Base-by-base conservation (phyloP, 1,284 basidiomycete species). In the Uromyces viciae-fabae region DNA sequence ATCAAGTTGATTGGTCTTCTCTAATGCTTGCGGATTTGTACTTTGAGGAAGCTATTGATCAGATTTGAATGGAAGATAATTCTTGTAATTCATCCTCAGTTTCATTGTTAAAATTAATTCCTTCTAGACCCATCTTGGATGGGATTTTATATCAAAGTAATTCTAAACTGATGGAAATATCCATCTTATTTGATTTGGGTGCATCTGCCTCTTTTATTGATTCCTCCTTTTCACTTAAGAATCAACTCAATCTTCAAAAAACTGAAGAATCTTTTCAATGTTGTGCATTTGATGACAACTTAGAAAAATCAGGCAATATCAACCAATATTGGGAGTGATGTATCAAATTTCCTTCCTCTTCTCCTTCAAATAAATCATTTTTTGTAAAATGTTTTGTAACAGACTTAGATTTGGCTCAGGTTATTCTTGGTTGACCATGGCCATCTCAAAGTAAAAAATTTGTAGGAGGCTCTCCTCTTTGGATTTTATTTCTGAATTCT, bases 141-240 rank as follows among this genome's bases (percentile, higher is more conserved):
- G 38, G 22, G 8, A 66, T 42, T 14, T 56, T 56, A 19, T 8
- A n/a, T 38, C 19, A 38, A 2, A 3, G n/a, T 4, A 7, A 8
- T 3, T 3, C 2, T 66, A 22, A n/a, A 19, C 9, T 8, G 22
- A 22, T 46, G 14, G 22, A 54, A 19, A 22, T 42, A 40, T n/a
- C 31, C 3, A 14, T 33, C 31, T 22, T 73, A 15, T 19, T 73
- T 54, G 71, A 73, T 40, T 73, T 22, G 2, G 71, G 71, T 56
- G 71, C 71, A 33, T 31, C 71, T 2, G 7, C 49, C n/a, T 54
- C 19, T 1, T 73, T 73, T 58, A 56, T 73, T 56, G 31, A 73
- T 40, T 19, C 4, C 5, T 22, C 43, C 14, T 69, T 46, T 46
- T 33, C 19, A 2, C 0, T 11, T 2, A 22, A 28, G 4, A 46